A percentile compares a stretch with the other conserved stretches of the same genome.
phyloP scores from a whole-genome alignment of 2,329 filamentous ascomycete genomes.

The Harringtonia aguacate region DNA sequence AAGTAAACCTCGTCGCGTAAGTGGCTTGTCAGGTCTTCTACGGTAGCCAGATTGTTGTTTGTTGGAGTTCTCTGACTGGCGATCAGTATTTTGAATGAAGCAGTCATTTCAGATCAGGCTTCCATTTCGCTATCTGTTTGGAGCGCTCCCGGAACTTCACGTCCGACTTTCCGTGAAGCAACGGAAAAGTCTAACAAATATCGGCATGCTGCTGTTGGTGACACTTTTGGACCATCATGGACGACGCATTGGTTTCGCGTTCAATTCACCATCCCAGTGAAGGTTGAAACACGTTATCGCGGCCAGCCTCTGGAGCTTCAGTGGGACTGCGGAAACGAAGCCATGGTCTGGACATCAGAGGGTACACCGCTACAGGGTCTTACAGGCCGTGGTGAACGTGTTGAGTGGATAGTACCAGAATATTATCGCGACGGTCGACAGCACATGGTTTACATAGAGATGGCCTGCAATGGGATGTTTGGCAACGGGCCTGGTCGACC shows the following conservation, averaged over 20 bases:
- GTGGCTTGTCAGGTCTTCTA: neutral
- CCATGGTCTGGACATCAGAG: conserved; percentile 83
- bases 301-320: conserved; percentile 86
- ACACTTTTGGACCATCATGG: conserved; percentile 87
- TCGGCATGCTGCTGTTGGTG: conserved; percentile 56
- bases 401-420: conserved; percentile 83
- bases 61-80: too few species aligned
- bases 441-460: conserved; percentile 89
- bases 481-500: conserved; percentile 60
- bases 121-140: conserved; percentile 80
- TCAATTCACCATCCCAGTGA: conserved; percentile 61
- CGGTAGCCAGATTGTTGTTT: too few species aligned
- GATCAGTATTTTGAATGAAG: conserved; percentile 67
- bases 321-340: conserved; percentile 93
- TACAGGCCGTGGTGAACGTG: conserved; percentile 77
- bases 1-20: conserved; percentile 15
- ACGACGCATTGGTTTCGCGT: conserved; percentile 96
- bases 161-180: conserved; percentile 85
- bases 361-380: conserved; percentile 86
- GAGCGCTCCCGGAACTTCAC: conserved; percentile 65
- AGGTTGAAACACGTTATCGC: conserved; percentile 42
- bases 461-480: conserved; percentile 99
- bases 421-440: conserved; percentile 73
- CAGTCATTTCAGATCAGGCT: conserved; percentile 51
- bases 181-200: conserved; percentile 53